Conservation (phyloP, 2,329 filamentous ascomycete species). For the Plectosphaerella plurivora region DNA sequence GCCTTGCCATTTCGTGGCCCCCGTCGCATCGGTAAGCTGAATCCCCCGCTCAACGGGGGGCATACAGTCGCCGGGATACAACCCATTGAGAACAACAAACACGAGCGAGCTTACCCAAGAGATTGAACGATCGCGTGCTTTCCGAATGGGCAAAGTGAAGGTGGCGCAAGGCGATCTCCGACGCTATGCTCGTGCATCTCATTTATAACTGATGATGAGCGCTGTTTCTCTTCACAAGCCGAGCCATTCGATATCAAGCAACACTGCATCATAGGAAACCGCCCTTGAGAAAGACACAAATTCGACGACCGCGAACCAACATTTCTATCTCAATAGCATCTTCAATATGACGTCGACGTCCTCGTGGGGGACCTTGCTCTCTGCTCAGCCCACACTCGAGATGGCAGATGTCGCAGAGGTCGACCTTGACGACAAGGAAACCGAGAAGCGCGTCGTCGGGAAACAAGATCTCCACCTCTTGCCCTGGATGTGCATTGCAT, state of each 20-base stretch:
- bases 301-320: neutral
- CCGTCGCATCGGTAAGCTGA: no score
- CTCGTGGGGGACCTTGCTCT: neutral
- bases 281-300: no score
- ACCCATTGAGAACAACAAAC: no score
- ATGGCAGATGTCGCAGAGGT: slow-evolving; percentile 20
- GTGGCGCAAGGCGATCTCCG: no score
- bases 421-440: slow-evolving; percentile 21
- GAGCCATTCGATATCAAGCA: neutral
- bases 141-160: no score
- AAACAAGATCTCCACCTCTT: slow-evolving; percentile 23
- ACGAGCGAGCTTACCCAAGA: no score
- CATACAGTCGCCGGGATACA: no score
- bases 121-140: no score
- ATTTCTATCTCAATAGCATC: neutral
- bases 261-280: neutral
- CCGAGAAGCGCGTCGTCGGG: slow-evolving; percentile 22
- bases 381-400: slow-evolving; percentile 18
- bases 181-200: no score
- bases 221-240: neutral
- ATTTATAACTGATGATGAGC: neutral
- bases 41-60: no score
- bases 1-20: no score
- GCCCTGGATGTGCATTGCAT: slow-evolving; percentile 23
- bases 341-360: neutral